Conservation (phyloP, 495 filamentous ascomycete genomes). For the Aspergillus funiculosus region DNA sequence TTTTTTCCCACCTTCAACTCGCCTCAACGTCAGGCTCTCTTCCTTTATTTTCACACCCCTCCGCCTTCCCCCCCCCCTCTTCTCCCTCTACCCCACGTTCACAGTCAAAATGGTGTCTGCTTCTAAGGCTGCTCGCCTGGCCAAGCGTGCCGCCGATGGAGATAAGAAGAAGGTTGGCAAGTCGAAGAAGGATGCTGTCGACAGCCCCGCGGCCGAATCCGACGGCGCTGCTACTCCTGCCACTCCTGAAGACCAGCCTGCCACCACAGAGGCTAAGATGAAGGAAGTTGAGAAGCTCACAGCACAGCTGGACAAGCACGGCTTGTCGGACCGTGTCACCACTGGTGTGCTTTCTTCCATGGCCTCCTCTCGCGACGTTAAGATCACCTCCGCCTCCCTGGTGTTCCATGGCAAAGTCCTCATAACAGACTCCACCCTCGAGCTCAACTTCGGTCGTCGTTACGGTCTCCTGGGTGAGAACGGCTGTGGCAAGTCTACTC, state of each 20-base stretch:
- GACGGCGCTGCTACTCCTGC: constrained; percentile 55
- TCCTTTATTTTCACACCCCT: constrained; percentile 10
- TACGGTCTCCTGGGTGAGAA: constrained; percentile 98
- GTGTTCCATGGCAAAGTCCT: constrained; percentile 98
- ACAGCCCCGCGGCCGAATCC: constrained; percentile 58
- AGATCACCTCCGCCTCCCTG: constrained; percentile 87
- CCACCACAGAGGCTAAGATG: constrained; percentile 64
- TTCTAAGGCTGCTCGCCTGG: constrained; percentile 95
- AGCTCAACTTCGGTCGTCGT: constrained; percentile 85
- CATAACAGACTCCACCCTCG: constrained; percentile 85
- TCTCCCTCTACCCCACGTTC: constrained; percentile 9
- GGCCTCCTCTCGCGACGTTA: constrained; percentile 79
- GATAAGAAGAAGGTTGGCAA: constrained; percentile 67
- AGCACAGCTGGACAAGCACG: constrained; percentile 90
- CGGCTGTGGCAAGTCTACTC: constrained; percentile 96
- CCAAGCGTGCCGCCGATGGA: constrained; percentile 77
- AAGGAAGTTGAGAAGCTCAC: constrained; percentile 75
- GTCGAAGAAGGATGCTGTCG: constrained; percentile 55
- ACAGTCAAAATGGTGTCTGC: constrained; percentile 64
- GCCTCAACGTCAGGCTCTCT: constrained; percentile 29
- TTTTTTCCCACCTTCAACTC: constrained; percentile 26
- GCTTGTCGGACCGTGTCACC: constrained; percentile 94
- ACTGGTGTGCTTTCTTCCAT: constrained; percentile 93
- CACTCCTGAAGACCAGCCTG: constrained; percentile 60
- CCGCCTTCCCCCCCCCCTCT: constrained; percentile 9